Base-by-base conservation (phyloP, 306 rosid genomes). In the Acacia melanoxylon region DNA sequence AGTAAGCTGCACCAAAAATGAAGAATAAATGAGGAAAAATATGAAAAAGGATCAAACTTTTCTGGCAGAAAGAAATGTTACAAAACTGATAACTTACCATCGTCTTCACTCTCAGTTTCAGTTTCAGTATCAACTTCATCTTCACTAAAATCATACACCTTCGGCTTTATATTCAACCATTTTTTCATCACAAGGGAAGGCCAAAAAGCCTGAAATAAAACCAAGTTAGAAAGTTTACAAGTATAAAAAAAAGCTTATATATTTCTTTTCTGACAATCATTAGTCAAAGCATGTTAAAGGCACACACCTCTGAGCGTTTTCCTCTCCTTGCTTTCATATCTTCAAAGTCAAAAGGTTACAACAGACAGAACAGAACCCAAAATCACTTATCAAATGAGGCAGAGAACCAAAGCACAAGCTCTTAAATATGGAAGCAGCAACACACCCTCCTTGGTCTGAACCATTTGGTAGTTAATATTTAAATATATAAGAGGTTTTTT, bases 111-210 rank as follows among this genome's bases (percentile, higher is more conserved):
- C 83, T 93, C 99, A 31, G 97, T 91, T 89, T 95, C 99, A 33
- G 98, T 89, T 89, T 95, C 99, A 33, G 98, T 89, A 74, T 93
- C 99, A 67, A 92, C 87, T 77, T 95, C 99, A 90, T 95, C 99
- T 86, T 92, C 99, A 83, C 99, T 95, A 66, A 93, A 95, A 77
- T 95, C 99, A 87, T 91, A 82, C 81, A 75, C 97, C 86, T 86
- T 91, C 4, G 99, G 98, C 96, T 92, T 91, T 52, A 95, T 89
- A 70, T 95, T 95, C 69, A 95, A 77, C 99, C 99, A 95, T 84
- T 95, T 95, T 86, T 95, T 95, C 99, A 92, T 91, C 90, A 95
- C 88, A 86, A 95, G 80, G 62, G 99, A 93, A 78, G 99, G 99
- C 99, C 99, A 95, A 83, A 93, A 95, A 7, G 94, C 90, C 98